These are phyloP conservation scores for Porphyridium purpureum DNA, from an alignment of 23 red algal genomes.

Conservation along the genomic window DNA sequence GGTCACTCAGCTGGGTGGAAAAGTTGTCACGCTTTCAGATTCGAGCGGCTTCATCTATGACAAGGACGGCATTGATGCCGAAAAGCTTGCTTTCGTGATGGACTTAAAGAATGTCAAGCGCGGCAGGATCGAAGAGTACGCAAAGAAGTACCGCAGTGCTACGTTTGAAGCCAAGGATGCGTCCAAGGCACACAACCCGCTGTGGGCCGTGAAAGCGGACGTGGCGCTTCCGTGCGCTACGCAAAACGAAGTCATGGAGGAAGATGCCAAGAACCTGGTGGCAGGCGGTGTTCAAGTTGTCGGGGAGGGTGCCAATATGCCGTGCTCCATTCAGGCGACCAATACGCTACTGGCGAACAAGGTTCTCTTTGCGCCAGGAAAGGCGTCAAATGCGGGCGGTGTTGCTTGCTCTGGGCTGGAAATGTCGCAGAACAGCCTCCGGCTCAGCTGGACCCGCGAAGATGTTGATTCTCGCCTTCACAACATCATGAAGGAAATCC, in stretches of 20 bases:
- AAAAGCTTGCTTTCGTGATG: constrained; percentile 2
- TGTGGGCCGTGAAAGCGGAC: neutral
- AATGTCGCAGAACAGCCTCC: constrained; percentile 9
- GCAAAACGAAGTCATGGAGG: constrained; percentile 4
- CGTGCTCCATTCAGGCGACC: neutral
- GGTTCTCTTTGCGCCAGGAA: constrained; percentile 1
- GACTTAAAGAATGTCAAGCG: constrained; percentile 3
- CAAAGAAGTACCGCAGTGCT: neutral
- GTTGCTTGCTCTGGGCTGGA: constrained; percentile 3
- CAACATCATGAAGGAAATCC: constrained; percentile 7
- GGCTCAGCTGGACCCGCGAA: constrained; percentile 1
- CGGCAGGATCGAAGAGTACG: neutral
- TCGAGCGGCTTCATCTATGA: constrained; percentile 1
- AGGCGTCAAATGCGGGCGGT: constrained; percentile 11
- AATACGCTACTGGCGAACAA: neutral
- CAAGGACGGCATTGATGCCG: neutral
- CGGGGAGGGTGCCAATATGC: constrained; percentile 9
- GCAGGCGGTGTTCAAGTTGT: neutral
- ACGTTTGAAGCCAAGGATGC: too few species aligned
- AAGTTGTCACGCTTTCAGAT: neutral
- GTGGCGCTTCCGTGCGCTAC: constrained; percentile 5
- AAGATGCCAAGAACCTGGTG: neutral
- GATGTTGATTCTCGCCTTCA: constrained; percentile 4
- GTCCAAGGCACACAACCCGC: neutral
- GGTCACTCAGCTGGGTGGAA: constrained; percentile 4